Evolutionary conservation across 2,329 filamentous ascomycete species (phyloP), one percentile per base, ranked within the genome.

Genomic region (Dactylonectria macrodidyma): DNA sequence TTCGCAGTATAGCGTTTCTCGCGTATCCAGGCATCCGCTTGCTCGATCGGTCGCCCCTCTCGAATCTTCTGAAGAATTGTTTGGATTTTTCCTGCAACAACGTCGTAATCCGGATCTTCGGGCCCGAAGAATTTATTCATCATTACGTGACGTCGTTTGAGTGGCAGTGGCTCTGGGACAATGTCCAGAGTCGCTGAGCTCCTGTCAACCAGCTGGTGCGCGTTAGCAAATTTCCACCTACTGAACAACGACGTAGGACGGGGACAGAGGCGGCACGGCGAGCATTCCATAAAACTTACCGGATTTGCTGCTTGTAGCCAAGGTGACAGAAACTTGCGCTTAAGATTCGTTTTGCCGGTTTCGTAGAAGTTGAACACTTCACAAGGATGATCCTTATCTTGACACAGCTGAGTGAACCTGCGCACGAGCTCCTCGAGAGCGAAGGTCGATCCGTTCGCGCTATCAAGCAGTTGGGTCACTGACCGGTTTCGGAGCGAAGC

Each of bases 1-100:
- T 9, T 12, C 19, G 19, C 11, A 14, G 59, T 70, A 58, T 79
- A 80, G 59, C 69, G 55, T 1, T 75, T 64, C 2, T 73, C 36
- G 12, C 65, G 73, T 51, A 80, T 77, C 47, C 44, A 71, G 1
- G n/a, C 41, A 12, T 71, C 66, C 5, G 66, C 68, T 66, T 64
- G 12, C n/a, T 66, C 30, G 33, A 76, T 62, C 0, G 56, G 62
- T 16, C 33, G 14, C 6, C 26, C 7, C 10, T 19, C n/a, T 6
- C 55, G 55, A 19, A 22, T 58, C 9, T 58, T 34, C 16, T 14
- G 2, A 14, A 58, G 16, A 34, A 58, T 8, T 8, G 46, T 24
- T n/a, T 19, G 1, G 34, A 58, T 58, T 10, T 33, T 46, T 2
- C 14, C 22, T 6, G 55, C 16, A 12, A 58, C 55, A 16, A 2